Percentiles rank a stretch among this genome's conserved stretches.
Evolutionary conservation across 2,329 filamentous ascomycete species (phyloP).

Genomic region (Trichoderma koningiopsis): DNA sequence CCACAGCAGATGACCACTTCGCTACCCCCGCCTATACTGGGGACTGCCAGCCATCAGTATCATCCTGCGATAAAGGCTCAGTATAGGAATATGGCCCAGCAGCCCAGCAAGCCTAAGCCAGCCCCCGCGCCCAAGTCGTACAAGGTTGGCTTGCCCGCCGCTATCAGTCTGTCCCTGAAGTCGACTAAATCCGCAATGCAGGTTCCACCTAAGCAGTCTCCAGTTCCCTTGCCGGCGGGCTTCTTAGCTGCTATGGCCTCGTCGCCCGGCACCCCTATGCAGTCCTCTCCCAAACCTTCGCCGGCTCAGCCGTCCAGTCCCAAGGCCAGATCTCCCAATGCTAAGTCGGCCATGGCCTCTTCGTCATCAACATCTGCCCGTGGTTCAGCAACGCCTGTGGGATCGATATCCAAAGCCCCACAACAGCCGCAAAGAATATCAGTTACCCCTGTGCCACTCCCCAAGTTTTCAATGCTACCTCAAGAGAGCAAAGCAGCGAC

Average conservation of each 20-base stretch:
- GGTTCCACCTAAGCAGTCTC: conserved; percentile 46
- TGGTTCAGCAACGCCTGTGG: background rate
- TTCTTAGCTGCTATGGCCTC: conserved; percentile 47
- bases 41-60: conserved; percentile 10
- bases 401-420: background rate
- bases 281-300: conserved; percentile 27
- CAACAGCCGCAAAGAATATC: conserved; percentile 29
- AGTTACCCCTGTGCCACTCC: conserved; percentile 40
- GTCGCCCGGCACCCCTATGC: conserved; percentile 30
- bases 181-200: conserved; percentile 37
- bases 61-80: conserved; percentile 25
- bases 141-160: conserved; percentile 39
- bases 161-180: conserved; percentile 31
- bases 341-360: conserved; percentile 22
- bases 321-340: conserved; percentile 14
- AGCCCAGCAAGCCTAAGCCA: conserved; percentile 33
- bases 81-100: conserved; percentile 20
- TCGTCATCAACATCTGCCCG: background rate
- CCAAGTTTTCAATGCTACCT: conserved; percentile 30
- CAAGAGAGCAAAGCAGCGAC: background rate
- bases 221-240: conserved; percentile 48
- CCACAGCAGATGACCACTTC: conserved; percentile 10
- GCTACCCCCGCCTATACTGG: background rate
- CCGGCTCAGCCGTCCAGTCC: conserved; percentile 24
- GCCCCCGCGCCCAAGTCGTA: conserved; percentile 35